Evolutionary conservation across 441 rosid genomes (phyloP).

Genomic region (Adansonia rubrostipa): DNA sequence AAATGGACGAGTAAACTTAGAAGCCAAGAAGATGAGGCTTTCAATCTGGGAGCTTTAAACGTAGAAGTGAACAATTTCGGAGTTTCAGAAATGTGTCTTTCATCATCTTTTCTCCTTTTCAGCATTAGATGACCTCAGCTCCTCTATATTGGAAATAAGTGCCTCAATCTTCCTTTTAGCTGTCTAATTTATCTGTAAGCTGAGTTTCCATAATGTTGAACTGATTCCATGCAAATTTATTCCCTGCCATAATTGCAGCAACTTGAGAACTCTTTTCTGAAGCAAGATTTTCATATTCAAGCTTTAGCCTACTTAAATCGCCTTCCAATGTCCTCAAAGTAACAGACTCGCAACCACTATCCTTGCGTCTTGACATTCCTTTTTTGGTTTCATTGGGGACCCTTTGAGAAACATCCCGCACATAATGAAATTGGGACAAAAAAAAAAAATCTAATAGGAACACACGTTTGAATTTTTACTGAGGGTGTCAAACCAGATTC

Average conservation of each 20-base stretch:
- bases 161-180: constrained; percentile 54
- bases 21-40: no score
- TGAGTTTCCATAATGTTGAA: constrained; percentile 56
- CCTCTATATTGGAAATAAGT: constrained; percentile 54
- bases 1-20: not conserved
- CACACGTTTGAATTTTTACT: constrained; percentile 49
- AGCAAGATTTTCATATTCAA: constrained; percentile 45
- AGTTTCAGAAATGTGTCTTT: no score
- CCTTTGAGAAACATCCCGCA: constrained; percentile 30
- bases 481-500: constrained; percentile 52
- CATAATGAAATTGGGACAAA: constrained; percentile 7
- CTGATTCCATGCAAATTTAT: constrained; percentile 76
- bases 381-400: constrained; percentile 28
- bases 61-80: not conserved
- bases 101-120: constrained; percentile 49
- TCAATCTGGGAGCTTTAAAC: no score
- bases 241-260: constrained; percentile 61
- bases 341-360: constrained; percentile 23
- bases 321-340: constrained; percentile 31
- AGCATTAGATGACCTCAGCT: constrained; percentile 54
- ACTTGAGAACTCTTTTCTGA: constrained; percentile 56
- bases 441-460: not conserved
- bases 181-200: constrained; percentile 47
- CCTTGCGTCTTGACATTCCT: constrained; percentile 26
- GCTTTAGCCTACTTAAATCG: constrained; percentile 54